These are phyloP conservation scores for Lojkania enalia DNA, from an alignment of 2,329 filamentous ascomycete species.

Conservation along the genomic window DNA sequence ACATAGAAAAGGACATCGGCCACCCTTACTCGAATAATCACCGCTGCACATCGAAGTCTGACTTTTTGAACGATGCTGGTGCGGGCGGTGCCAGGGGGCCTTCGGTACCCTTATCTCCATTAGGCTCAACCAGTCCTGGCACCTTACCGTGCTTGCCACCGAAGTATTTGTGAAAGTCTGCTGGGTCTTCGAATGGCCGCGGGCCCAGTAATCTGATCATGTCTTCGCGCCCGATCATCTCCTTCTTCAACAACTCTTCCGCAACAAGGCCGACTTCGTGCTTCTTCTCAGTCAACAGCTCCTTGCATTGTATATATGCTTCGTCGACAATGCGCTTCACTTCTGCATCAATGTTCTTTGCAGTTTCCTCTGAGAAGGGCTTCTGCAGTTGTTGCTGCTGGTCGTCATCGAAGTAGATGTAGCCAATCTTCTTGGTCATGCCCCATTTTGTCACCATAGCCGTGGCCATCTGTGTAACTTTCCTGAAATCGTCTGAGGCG, in stretches of 20 bases:
- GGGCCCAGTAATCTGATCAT: constrained; percentile 86
- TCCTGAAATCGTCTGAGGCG: constrained; percentile 96
- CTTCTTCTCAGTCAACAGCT: constrained; percentile 83
- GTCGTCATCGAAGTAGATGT: constrained; percentile 85
- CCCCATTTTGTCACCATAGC: constrained; percentile 99
- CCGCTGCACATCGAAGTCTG: constrained; percentile 10
- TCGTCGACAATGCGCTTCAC: constrained; percentile 89
- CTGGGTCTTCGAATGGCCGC: constrained; percentile 79
- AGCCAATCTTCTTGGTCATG: constrained; percentile 93
- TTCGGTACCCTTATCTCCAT: constrained; percentile 38
- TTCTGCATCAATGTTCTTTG: constrained; percentile 87
- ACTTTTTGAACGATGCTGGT: constrained; percentile 23
- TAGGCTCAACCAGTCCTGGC: constrained; percentile 37
- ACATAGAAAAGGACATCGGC: background rate
- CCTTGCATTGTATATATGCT: constrained; percentile 87
- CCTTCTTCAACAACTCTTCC: constrained; percentile 89
- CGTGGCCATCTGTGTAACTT: constrained; percentile 93
- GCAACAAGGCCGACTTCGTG: constrained; percentile 85
- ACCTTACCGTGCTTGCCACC: constrained; percentile 44
- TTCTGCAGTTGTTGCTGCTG: constrained; percentile 83
- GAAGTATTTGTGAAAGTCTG: constrained; percentile 96
- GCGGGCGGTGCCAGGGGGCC: constrained; percentile 39
- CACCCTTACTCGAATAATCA: constrained; percentile 1
- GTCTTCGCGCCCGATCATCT: constrained; percentile 88
- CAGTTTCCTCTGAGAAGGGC: constrained; percentile 93